Conservation (phyloP, 2,329 filamentous ascomycete species). For the Emydomyces testavorans region DNA sequence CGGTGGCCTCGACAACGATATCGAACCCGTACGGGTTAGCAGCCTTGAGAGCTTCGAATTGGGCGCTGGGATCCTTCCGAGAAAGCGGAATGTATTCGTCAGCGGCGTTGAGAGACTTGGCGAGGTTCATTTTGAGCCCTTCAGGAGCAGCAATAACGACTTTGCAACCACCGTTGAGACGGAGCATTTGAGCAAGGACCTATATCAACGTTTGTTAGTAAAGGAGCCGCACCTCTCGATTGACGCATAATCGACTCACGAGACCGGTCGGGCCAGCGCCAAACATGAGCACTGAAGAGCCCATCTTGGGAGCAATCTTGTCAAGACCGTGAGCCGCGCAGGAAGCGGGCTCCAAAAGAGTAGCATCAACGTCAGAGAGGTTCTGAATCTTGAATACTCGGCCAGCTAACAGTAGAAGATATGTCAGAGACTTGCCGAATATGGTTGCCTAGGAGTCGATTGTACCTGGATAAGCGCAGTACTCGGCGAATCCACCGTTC, state of each 20-base stretch:
- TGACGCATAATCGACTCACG: constrained; percentile 17
- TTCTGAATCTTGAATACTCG: constrained; percentile 56
- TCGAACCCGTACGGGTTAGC: constrained; percentile 63
- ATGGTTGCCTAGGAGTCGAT: not conserved
- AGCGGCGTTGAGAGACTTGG: constrained; percentile 39
- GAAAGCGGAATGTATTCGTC: constrained; percentile 40
- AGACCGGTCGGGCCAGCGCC: constrained; percentile 58
- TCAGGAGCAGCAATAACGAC: constrained; percentile 58
- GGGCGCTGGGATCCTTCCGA: constrained; percentile 42
- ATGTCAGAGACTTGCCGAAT: constrained; percentile 11
- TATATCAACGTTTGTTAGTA: constrained; percentile 9
- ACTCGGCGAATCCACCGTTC: constrained; percentile 63
- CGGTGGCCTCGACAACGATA: constrained; percentile 60
- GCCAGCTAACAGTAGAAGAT: constrained; percentile 28
- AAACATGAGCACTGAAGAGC: constrained; percentile 54
- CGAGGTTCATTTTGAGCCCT: constrained; percentile 60
- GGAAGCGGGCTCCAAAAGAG: constrained; percentile 56
- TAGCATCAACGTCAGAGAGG: constrained; percentile 54
- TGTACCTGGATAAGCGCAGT: constrained; percentile 43
- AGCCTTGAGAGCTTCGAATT: constrained; percentile 51
- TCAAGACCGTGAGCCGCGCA: constrained; percentile 58
- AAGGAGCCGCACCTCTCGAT: not conserved
- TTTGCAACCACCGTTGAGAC: constrained; percentile 55
- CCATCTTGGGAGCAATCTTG: constrained; percentile 54
- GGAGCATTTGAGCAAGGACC: constrained; percentile 51